Evolutionary conservation across 2,329 filamentous ascomycete species (phyloP).

Genomic region (Gliomastix tumulicola): DNA sequence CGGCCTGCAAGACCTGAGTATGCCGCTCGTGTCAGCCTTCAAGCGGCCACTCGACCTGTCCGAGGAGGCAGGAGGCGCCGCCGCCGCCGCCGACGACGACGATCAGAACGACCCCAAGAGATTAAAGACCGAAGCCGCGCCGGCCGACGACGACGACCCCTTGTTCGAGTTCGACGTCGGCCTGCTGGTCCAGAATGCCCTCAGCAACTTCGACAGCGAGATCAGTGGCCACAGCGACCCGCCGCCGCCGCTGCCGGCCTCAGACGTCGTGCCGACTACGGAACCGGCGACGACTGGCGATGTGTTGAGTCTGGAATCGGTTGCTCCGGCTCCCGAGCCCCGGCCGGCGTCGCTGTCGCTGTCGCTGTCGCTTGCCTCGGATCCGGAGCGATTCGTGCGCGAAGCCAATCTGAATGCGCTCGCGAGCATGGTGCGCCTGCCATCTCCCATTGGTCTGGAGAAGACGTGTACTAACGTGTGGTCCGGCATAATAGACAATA

Average conservation of each 20-base stretch:
- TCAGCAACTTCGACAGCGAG: constrained; percentile 29
- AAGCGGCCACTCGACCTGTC: constrained; percentile 32
- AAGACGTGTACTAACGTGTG: too few species aligned
- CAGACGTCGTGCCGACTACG: constrained; percentile 11
- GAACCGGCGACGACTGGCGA: constrained; percentile 13
- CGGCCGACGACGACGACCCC: background rate
- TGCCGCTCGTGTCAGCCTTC: constrained; percentile 24
- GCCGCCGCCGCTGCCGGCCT: constrained; percentile 3
- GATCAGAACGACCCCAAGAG: constrained; percentile 24
- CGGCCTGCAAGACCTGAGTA: constrained; percentile 23
- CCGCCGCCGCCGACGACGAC: constrained; percentile 15
- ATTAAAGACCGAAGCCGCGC: constrained; percentile 18
- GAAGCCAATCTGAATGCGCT: constrained; percentile 28
- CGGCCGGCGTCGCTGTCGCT: constrained; percentile 16
- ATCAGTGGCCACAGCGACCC: constrained; percentile 21
- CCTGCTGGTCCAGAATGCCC: constrained; percentile 30
- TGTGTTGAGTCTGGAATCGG: constrained; percentile 24
- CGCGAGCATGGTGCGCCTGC: constrained; percentile 28
- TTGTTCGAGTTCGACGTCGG: constrained; percentile 13
- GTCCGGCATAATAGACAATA: constrained; percentile 24
- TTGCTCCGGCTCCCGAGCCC: constrained; percentile 9
- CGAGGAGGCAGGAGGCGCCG: too few species aligned
- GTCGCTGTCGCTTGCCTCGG: constrained; percentile 21
- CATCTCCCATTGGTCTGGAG: too few species aligned
- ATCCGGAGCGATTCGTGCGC: constrained; percentile 28